Evolutionary conservation across 371 early-diverging fungal species (phyloP), one percentile per base, ranked within the genome.

Genomic region (Syncephalastrum racemosum): DNA sequence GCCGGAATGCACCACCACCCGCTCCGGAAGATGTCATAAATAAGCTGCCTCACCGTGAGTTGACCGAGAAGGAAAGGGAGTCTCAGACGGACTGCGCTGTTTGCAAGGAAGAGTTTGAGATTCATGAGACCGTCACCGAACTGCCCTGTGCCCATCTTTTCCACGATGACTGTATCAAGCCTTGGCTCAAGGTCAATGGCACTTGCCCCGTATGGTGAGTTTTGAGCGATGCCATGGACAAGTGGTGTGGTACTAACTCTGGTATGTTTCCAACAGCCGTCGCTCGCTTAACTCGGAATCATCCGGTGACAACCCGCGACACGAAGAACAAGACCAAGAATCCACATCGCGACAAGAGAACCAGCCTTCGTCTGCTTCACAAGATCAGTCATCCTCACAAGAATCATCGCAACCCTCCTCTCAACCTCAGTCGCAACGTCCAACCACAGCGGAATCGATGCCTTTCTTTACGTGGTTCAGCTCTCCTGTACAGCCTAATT

Each of bases 121-220:
- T 53, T 22, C 70, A 68, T 23, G 83, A 91, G 59, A 53, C 71
- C 47, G 81, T 84, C 23, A 67, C 81, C 50, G 59, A 72, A 53
- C 71, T 96, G 52, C 90, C 90, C 4, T 96, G 97, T 74, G 73
- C 74, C 22, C 97, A 96, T 60, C 61, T 85, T 40, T 95, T 90
- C 66, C 97, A 96, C 61, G 77, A 78, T 31, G 90, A 88, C 4
- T 96, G 97, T 70, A 88, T 95, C 46, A 88, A 89, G 50, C 87
- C 86, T 46, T 96, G 97, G 97, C 83, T 96, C 39, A 88, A 87
- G 58, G 77, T 86, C 54, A 91, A 88, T 56, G 86, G 89, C 10
- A 90, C 93, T 4, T 95, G 96, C 63, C 95, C 96, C 15, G 90
- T 92, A n/a, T 96, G 96, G 85, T 84, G 82, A 68, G 68, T 31